Evolutionary conservation across 1,284 basidiomycete species (phyloP).

Genomic region (Hymenochaete sp.): DNA sequence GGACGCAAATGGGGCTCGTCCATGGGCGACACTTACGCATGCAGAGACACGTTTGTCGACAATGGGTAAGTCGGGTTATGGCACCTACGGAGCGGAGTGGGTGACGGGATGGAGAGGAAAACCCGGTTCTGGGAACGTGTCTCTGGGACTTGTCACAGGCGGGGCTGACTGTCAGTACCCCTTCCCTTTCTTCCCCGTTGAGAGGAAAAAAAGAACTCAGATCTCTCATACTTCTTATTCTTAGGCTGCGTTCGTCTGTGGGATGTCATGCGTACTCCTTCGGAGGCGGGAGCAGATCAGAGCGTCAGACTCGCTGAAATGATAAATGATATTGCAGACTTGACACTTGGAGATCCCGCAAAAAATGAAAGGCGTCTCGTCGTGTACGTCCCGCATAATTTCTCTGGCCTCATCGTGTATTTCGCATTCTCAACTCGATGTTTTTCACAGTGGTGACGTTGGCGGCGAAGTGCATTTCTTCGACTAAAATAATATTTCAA

Average conservation of each 20-base stretch:
- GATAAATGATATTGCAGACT: constrained; percentile 48
- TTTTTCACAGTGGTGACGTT: constrained; percentile 10
- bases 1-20: constrained; percentile 30
- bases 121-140: not conserved
- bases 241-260: constrained; percentile 60
- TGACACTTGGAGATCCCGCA: constrained; percentile 48
- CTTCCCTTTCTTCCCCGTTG: not conserved
- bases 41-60: not conserved
- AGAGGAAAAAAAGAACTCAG: too few species aligned
- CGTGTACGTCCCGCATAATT: constrained; percentile 39
- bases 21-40: constrained; percentile 18
- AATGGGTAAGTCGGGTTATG: constrained; percentile 22
- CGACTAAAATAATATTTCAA: constrained; percentile 4
- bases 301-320: constrained; percentile 37
- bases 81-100: not conserved
- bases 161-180: constrained; percentile 50
- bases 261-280: constrained; percentile 41
- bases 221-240: constrained; percentile 15
- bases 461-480: constrained; percentile 16
- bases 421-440: not conserved
- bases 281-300: constrained; percentile 38
- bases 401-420: not conserved
- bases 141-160: constrained; percentile 48
- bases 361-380: constrained; percentile 47
- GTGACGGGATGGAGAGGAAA: not conserved